Conservation (phyloP, 805 yeast genomes). For the Hagleromyces aurorensis region DNA sequence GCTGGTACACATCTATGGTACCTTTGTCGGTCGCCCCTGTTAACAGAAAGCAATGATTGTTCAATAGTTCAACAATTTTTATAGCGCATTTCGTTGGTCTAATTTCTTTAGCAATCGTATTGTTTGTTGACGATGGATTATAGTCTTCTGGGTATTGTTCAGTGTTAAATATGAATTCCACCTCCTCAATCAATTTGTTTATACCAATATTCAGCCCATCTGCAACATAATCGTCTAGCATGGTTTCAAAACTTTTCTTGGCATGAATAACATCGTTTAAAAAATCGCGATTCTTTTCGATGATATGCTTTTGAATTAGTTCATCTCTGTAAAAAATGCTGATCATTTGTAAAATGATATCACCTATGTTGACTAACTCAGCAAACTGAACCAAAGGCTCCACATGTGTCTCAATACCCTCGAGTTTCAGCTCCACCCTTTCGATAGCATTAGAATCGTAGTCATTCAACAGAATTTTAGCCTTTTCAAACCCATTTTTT, state of each 20-base stretch:
- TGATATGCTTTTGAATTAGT: constrained; percentile 43
- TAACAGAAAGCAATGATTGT: constrained; percentile 63
- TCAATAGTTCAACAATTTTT: constrained; percentile 52
- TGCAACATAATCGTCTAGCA: constrained; percentile 84
- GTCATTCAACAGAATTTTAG: constrained; percentile 57
- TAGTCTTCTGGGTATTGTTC: constrained; percentile 56
- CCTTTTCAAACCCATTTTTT: constrained; percentile 77
- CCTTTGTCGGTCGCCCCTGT: constrained; percentile 81
- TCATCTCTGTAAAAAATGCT: constrained; percentile 88
- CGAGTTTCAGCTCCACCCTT: constrained; percentile 28
- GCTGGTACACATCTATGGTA: constrained; percentile 86
- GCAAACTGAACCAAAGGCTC: constrained; percentile 84
- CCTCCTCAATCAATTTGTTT: constrained; percentile 76
- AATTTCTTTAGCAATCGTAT: constrained; percentile 19
- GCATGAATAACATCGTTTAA: constrained; percentile 67
- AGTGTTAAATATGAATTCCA: constrained; percentile 51
- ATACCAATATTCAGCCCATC: constrained; percentile 90
- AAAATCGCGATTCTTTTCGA: constrained; percentile 68
- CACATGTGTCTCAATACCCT: constrained; percentile 35
- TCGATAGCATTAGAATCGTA: constrained; percentile 53
- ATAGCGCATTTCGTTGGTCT: constrained; percentile 59
- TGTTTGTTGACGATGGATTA: constrained; percentile 35
- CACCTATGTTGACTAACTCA: constrained; percentile 88
- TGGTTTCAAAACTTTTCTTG: constrained; percentile 72
- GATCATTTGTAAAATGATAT: constrained; percentile 84